Base-by-base conservation (phyloP, 257 asterid species). In the Ajuga chamaepitys region DNA sequence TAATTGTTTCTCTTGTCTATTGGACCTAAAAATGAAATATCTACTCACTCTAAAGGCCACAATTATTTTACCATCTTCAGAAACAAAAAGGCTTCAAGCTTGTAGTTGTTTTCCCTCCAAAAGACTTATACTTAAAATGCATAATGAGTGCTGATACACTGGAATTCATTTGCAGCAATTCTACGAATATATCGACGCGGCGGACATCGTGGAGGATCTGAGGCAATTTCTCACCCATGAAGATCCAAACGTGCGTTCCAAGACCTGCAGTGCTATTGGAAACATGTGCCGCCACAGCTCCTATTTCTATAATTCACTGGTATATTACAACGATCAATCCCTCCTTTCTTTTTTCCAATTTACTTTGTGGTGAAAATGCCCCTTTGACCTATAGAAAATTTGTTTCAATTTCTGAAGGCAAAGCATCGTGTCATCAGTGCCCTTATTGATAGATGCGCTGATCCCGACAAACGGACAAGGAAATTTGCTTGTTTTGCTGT, bases 401-500 rank as follows among this genome's bases (percentile, higher is more conserved):
- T 53, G 66, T 62, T 47, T 44, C 34, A 3, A 21, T 18, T 64
- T 51, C 58, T 57, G 61, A 55, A 89, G 99, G 96, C 90, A 71
- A 86, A 85, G 46, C 85, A 91, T 67, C 83, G 77, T 32, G 82
- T 94, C 70, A 77, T 86, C 58, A 72, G 83, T 61, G 77, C 78
- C 71, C 85, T 94, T 50, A 81, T 94, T 44, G 99, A 94, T 32
- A 86, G 93, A 66, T 90, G 99, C 59, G 82, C 87, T 72, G 99
- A 94, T 81, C 71, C 96, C 42, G 99, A 94, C 77, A 90, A 77
- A 75, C 81, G 96, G 74, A 90, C 99, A 28, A 80, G 95, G 65
- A 94, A 94, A 73, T 94, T 90, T 70, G 99, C 99, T 68, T 94
- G 97, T 80, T 94, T 94, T 76, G 96, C 98, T 28, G 99, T 94